Conservation (phyloP, 768 basidiomycete species). For the Hygrophorus russula region DNA sequence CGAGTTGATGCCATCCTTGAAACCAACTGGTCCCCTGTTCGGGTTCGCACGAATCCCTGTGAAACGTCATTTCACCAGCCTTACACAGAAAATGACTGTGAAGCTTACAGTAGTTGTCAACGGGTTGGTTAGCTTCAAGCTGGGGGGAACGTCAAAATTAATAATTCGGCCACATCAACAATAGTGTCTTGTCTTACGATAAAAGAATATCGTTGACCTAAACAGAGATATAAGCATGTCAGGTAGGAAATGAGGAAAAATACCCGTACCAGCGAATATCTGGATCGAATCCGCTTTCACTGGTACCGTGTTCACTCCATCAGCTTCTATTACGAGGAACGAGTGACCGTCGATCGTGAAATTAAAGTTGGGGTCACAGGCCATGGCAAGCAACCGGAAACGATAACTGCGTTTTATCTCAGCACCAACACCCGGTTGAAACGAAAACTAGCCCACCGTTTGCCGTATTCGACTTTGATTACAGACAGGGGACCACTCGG, state of each 20-base stretch:
- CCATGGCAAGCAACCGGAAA: slow-evolving; percentile 21
- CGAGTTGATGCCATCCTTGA: slow-evolving; percentile 34
- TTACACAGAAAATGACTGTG: not conserved
- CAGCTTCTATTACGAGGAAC: slow-evolving; percentile 30
- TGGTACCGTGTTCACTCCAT: slow-evolving; percentile 24
- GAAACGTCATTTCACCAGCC: not conserved
- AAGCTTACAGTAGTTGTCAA: slow-evolving; percentile 27
- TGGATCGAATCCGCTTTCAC: slow-evolving; percentile 25
- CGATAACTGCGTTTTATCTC: slow-evolving; percentile 9
- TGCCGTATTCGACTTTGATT: slow-evolving; percentile 25
- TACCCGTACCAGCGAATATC: slow-evolving; percentile 19
- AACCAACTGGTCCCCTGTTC: slow-evolving; percentile 16
- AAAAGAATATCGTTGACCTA: slow-evolving; percentile 27
- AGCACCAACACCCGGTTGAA: too few species aligned
- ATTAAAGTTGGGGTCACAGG: slow-evolving; percentile 18
- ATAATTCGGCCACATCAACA: not conserved
- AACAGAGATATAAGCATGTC: not conserved
- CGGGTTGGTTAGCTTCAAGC: slow-evolving; percentile 20
- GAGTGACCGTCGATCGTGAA: slow-evolving; percentile 22
- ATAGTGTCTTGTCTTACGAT: slow-evolving; percentile 13
- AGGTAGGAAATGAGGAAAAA: not conserved
- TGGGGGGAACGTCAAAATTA: not conserved
- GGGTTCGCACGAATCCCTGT: slow-evolving; percentile 24
- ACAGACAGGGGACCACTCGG: slow-evolving; percentile 23
- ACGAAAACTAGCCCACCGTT: slow-evolving; percentile 26